A percentile compares a stretch with the other conserved stretches of the same genome.
Conservation (phyloP, 257 asterid species). For the Agastache rugosa region DNA sequence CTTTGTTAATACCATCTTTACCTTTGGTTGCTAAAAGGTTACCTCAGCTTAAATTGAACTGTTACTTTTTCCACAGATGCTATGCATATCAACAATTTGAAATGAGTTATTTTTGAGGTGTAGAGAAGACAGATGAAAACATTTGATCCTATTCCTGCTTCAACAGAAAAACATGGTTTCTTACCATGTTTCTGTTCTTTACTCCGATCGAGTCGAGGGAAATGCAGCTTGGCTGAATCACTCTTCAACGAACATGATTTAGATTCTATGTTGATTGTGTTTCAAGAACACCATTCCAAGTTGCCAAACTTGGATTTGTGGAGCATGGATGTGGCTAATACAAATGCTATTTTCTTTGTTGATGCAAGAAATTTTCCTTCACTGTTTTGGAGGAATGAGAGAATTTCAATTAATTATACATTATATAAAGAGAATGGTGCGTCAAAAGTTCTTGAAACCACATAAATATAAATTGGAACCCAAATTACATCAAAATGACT, state of each 20-base stretch:
- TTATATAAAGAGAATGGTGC: background rate
- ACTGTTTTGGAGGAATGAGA: background rate
- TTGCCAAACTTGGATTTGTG: too few relatives aligned
- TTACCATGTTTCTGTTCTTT: too few relatives aligned
- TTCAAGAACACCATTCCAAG: too few relatives aligned
- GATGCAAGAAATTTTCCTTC: background rate
- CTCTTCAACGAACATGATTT: too few relatives aligned
- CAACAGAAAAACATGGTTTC: too few relatives aligned
- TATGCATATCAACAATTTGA: background rate
- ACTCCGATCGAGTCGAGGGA: too few relatives aligned
- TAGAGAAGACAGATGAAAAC: too few relatives aligned
- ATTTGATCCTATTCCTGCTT: too few relatives aligned
- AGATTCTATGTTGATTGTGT: too few relatives aligned
- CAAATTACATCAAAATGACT: slow-evolving; percentile 24
- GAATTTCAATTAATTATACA: background rate
- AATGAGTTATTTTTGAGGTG: background rate
- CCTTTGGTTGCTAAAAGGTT: slow-evolving; percentile 22
- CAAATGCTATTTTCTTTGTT: background rate
- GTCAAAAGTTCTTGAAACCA: slow-evolving; percentile 21
- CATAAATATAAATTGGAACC: background rate
- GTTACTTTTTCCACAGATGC: background rate
- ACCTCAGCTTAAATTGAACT: background rate
- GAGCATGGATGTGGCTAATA: too few relatives aligned
- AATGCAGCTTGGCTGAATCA: too few relatives aligned
- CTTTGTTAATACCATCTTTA: slow-evolving; percentile 14